phyloP scores from a whole-genome alignment of 768 basidiomycete genomes.

The Pulveroboletus sp. region DNA sequence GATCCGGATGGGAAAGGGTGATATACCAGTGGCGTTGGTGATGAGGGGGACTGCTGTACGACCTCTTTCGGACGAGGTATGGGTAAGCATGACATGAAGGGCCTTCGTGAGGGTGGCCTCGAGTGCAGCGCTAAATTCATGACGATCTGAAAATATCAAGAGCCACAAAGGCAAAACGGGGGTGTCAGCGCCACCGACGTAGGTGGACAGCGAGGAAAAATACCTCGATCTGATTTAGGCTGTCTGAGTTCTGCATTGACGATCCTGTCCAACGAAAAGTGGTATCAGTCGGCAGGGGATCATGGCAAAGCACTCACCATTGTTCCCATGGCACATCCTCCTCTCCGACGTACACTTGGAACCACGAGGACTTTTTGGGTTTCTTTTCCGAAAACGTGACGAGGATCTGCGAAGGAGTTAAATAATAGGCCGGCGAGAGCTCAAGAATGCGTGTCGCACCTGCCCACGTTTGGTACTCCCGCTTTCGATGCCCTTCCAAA shows the following conservation, averaged over 20 bases:
- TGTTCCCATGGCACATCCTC: constrained; percentile 89
- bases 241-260: constrained; percentile 80
- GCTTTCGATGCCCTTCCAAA: constrained; percentile 76
- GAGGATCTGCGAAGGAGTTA: constrained; percentile 40
- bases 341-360: constrained; percentile 65
- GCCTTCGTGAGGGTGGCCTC: constrained; percentile 62
- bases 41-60: constrained; percentile 75
- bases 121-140: constrained; percentile 56
- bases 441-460: constrained; percentile 32
- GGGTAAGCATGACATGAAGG: constrained; percentile 66
- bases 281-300: too few species aligned
- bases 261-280: too few species aligned
- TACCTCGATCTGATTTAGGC: constrained; percentile 63
- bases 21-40: constrained; percentile 71
- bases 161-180: too few species aligned
- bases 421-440: not conserved
- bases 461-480: constrained; percentile 64
- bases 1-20: constrained; percentile 78
- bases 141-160: constrained; percentile 35
- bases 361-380: constrained; percentile 78
- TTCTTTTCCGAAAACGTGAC: constrained; percentile 78
- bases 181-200: not conserved
- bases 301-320: constrained; percentile 46
- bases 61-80: constrained; percentile 78
- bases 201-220: not conserved